Percentiles rank a stretch among this genome's conserved stretches.
Evolutionary conservation across 139 green algal genomes (phyloP).

Genomic region (Ettlia oleoabundans): DNA sequence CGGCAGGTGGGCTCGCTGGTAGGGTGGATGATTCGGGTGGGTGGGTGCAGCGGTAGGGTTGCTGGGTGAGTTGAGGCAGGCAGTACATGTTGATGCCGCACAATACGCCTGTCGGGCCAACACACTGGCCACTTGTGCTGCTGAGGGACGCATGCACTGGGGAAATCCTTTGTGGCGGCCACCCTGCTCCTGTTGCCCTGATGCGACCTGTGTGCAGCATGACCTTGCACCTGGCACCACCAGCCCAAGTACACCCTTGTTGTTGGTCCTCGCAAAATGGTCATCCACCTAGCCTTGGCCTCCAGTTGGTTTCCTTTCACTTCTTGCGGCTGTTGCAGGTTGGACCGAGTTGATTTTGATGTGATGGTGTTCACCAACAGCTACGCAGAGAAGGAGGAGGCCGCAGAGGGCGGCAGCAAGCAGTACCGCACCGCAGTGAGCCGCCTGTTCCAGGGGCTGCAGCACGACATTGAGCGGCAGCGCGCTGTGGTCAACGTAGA

Average conservation of each 20-base stretch:
- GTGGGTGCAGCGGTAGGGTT: background rate
- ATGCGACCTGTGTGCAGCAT: too few relatives aligned
- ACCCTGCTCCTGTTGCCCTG: too few relatives aligned
- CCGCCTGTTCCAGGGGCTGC: conserved; percentile 63
- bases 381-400: conserved; percentile 23
- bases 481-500: conserved; percentile 93
- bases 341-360: conserved; percentile 59
- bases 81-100: background rate
- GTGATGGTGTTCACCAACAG: conserved; percentile 89
- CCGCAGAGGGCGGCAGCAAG: conserved; percentile 16
- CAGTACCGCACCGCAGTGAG: conserved; percentile 58
- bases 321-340: too few relatives aligned
- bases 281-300: background rate
- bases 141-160: too few relatives aligned
- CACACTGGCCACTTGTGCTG: too few relatives aligned
- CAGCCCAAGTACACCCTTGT: too few relatives aligned
- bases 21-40: background rate
- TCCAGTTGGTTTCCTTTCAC: background rate
- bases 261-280: too few relatives aligned
- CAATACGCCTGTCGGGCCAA: too few relatives aligned
- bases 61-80: too few relatives aligned
- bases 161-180: too few relatives aligned
- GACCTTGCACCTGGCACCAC: too few relatives aligned
- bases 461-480: conserved; percentile 64
- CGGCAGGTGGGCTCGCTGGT: background rate